These are phyloP conservation scores for Eragrostis curvula DNA, from an alignment of 176 grass and related monocot genomes.

Conservation along the genomic window DNA sequence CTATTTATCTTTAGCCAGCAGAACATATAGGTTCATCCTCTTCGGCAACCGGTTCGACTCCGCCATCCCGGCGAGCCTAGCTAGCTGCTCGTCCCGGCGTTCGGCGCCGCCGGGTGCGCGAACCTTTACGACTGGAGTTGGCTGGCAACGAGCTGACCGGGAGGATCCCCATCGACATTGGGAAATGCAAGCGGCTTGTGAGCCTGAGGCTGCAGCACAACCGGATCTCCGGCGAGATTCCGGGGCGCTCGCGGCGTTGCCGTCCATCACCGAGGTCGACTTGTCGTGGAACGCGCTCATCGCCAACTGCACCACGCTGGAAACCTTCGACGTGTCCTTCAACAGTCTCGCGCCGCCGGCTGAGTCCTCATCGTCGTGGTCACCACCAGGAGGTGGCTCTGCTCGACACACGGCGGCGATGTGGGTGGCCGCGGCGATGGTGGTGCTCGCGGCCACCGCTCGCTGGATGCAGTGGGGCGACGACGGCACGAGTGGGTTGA, in stretches of 20 bases:
- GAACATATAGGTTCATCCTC: slow-evolving; percentile 92
- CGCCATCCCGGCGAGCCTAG: slow-evolving; percentile 62
- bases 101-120: slow-evolving; percentile 58
- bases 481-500: not conserved
- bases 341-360: slow-evolving; percentile 53
- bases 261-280: slow-evolving; percentile 87
- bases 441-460: slow-evolving; percentile 62
- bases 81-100: slow-evolving; percentile 69
- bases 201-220: slow-evolving; percentile 84
- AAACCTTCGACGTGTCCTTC: slow-evolving; percentile 85
- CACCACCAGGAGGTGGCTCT: not conserved
- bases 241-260: slow-evolving; percentile 62
- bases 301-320: slow-evolving; percentile 78
- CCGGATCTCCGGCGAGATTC: slow-evolving; percentile 65
- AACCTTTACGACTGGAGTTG: slow-evolving; percentile 82
- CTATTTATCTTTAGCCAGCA: too few relatives aligned
- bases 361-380: not conserved
- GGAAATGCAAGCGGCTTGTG: slow-evolving; percentile 61
- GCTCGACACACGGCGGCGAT: slow-evolving; percentile 38
- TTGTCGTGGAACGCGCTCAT: slow-evolving; percentile 84
- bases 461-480: slow-evolving; percentile 61
- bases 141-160: slow-evolving; percentile 67
- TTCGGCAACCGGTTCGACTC: slow-evolving; percentile 84
- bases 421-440: slow-evolving; percentile 66
- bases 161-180: slow-evolving; percentile 70